Evolutionary conservation across 306 rosid species (phyloP), one percentile per base, ranked within the genome.

Genomic region (Rosa multiflora): DNA sequence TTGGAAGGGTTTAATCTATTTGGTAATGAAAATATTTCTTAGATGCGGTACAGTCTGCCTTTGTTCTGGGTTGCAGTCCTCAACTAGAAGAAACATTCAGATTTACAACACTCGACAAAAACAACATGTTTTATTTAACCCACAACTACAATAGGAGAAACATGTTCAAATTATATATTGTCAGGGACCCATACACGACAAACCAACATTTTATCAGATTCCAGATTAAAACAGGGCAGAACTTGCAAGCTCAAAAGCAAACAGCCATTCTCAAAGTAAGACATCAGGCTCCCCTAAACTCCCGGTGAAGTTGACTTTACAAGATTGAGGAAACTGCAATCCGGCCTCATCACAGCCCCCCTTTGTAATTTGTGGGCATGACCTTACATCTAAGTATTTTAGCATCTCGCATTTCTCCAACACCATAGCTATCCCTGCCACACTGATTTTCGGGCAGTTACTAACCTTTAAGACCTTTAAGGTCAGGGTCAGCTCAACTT

Each of bases 341-440:
- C 94, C 98, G 64, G 88, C 94, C 90, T 82, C 97, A 18, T 90
- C 95, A 10, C 90, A 90, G 75, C 83, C 88, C 6, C 87, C 95
- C 90, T 85, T 85, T 9, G 99, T 95, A 72, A 93, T 85, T 53
- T 82, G 87, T 0, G 96, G 96, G 84, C 99, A 93, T 29, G 97
- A 88, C 81, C 97, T 91, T 80, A 95, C 97, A 80, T 95, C 98
- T 77, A 95, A 84, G 82, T 92, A 95, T 69, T 93, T 87, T 61
- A 93, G 85, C 76, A 77, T 79, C 67, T 26, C 68, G 82, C 98
- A 93, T 76, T 88, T 90, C 77, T 88, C 89, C 76, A 87, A 40
- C 70, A 95, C 85, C 87, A 87, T 80, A 69, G 93, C 82, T 55
- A 95, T 85, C n/a, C 91, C 93, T 29, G 85, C 85, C 79, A 93